A percentile compares a stretch with the other conserved stretches of the same genome.
Conservation (phyloP, 2,329 filamentous ascomycete species). For the Madurella fahalii region DNA sequence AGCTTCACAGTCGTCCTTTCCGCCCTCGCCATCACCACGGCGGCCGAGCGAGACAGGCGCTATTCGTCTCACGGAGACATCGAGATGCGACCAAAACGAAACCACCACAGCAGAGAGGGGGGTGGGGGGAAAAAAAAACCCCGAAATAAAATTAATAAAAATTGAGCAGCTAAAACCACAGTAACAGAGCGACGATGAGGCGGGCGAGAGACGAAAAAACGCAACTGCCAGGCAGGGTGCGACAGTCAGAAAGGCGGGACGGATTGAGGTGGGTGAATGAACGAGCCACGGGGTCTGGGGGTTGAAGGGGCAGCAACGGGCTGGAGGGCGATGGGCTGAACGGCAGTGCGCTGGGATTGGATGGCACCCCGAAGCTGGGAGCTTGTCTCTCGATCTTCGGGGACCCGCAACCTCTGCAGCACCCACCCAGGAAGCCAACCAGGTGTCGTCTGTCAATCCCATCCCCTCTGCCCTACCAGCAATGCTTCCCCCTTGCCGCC, state of each 20-base stretch:
- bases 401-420: not conserved
- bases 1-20: conserved; percentile 13
- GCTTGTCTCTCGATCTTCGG: not conserved
- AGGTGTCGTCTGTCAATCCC: not conserved
- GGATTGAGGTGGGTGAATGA: not conserved
- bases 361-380: conserved; percentile 2
- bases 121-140: too few species aligned
- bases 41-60: conserved; percentile 14
- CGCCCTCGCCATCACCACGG: conserved; percentile 23
- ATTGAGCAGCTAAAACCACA: too few species aligned
- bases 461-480: conserved; percentile 2
- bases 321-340: conserved; percentile 13
- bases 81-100: not conserved
- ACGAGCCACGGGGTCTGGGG: not conserved
- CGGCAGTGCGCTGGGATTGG: conserved; percentile 9
- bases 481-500: not conserved
- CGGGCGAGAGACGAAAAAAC: too few species aligned
- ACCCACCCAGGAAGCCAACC: not conserved
- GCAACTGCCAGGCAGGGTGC: too few species aligned
- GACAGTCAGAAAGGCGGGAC: too few species aligned
- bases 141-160: not conserved
- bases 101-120: not conserved
- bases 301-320: not conserved
- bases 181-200: too few species aligned
- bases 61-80: conserved; percentile 17